Evolutionary conservation across 169 alveolate species (phyloP), one percentile per base, ranked within the genome.

Genomic region (Cryptosporidium parvum): DNA sequence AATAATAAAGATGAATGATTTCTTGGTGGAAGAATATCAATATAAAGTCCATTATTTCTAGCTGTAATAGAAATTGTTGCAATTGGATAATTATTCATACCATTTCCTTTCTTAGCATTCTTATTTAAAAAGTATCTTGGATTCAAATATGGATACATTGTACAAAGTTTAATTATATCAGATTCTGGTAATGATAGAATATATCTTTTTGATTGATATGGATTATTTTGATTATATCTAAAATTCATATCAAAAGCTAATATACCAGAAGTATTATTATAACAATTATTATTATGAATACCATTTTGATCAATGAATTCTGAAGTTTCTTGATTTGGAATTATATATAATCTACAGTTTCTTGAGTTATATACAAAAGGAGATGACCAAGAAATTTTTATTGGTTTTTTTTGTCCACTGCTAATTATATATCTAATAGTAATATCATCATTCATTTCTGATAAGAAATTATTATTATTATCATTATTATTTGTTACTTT

Each of bases 21-120:
- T 65, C 89, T 80, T 14, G 89, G 89, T 9, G 89, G 89, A 35
- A 80, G 75, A n/a, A 80, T 53, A 62, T 80, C 89, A 1, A 80
- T 42, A 45, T 80, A 80, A n/a, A 80, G 52, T 7, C 89, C 89
- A 10, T 65, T 80, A 21, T 80, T 65, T 65, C 89, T 80, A 12
- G 89, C 75, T 45, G 65, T 44, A 18, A 80, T 80, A 1, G 80
- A 80, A 29, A 80, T 80, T 9, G 65, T 65, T 18, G 89, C 89
- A n/a, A 80, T 62, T 14, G 89, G 89, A 10, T 80, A 80, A n/a
- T 59, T 73, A 21, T 73, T 73, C 42, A 39, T 33, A 21, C 35
- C 44, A 56, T 31, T 35, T 9, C 70, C 61, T 35, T 80, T 80
- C 33, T 56, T 80, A 0, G 56, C 70, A 62, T 39, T 61, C 33